Conservation (phyloP, 2,329 filamentous ascomycete genomes). For the Pseudocercospora cruenta region DNA sequence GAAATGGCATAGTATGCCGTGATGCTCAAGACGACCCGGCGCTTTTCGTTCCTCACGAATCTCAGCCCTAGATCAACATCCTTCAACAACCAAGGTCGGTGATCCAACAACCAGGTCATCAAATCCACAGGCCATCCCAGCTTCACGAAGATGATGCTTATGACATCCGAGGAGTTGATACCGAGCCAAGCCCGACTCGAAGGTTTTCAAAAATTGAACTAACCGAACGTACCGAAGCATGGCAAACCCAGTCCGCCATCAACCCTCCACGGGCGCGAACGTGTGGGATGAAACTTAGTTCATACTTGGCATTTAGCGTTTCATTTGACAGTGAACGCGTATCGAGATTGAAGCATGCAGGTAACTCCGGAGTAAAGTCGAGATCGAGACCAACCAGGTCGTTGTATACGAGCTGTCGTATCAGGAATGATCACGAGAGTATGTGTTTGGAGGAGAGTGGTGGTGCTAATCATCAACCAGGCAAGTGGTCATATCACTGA, state of each 20-base stretch:
- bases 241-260: neutral
- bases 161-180: neutral
- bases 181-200: neutral
- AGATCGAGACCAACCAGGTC: neutral
- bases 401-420: neutral
- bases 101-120: neutral
- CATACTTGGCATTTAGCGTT: neutral
- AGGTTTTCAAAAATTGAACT: neutral
- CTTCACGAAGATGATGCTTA: neutral
- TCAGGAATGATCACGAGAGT: too few relatives aligned
- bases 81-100: too few relatives aligned
- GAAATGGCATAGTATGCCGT: too few relatives aligned
- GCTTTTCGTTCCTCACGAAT: too few relatives aligned
- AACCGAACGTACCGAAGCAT: neutral
- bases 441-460: too few relatives aligned
- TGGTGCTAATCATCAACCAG: too few relatives aligned
- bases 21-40: too few relatives aligned
- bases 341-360: neutral
- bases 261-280: neutral
- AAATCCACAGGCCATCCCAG: neutral
- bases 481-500: too few relatives aligned
- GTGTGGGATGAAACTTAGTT: neutral
- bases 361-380: neutral
- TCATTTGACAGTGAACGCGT: neutral
- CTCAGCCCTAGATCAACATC: too few relatives aligned